These are phyloP conservation scores for Echinosophora koreensis DNA, from an alignment of 306 rosid species.

Conservation along the genomic window DNA sequence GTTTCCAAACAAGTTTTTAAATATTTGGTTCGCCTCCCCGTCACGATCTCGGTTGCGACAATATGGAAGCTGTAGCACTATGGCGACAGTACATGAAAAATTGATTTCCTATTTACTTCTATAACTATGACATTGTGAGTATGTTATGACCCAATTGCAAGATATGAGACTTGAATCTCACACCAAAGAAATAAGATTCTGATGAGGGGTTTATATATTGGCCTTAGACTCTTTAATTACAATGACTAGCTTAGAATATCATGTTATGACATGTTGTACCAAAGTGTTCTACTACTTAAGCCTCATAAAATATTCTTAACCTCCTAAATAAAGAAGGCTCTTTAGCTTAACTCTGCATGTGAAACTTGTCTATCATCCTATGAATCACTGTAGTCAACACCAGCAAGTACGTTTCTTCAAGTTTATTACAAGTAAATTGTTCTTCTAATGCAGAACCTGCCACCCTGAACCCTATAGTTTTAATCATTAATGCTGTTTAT, in stretches of 20 bases:
- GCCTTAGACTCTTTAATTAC: no score
- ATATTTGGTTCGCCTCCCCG: no score
- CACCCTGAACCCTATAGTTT: not conserved
- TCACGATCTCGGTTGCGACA: no score
- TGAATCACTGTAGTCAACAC: not conserved
- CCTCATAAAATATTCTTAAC: not conserved
- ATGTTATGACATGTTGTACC: not conserved
- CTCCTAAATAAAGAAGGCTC: not conserved
- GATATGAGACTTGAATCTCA: no score
- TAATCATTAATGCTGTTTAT: conserved; percentile 8
- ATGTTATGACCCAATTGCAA: no score
- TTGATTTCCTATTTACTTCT: not conserved
- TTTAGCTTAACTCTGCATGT: not conserved
- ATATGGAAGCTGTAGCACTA: not conserved
- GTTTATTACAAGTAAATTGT: not conserved
- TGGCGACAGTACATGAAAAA: not conserved
- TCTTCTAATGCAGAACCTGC: not conserved
- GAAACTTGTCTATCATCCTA: not conserved
- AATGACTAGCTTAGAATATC: not conserved
- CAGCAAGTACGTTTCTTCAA: not conserved
- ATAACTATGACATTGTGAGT: not conserved
- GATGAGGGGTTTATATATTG: no score
- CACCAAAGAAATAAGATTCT: no score
- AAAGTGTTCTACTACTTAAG: not conserved
- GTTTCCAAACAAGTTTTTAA: no score